Conservation (phyloP, 768 basidiomycete species). For the Termitomyces sp. region DNA sequence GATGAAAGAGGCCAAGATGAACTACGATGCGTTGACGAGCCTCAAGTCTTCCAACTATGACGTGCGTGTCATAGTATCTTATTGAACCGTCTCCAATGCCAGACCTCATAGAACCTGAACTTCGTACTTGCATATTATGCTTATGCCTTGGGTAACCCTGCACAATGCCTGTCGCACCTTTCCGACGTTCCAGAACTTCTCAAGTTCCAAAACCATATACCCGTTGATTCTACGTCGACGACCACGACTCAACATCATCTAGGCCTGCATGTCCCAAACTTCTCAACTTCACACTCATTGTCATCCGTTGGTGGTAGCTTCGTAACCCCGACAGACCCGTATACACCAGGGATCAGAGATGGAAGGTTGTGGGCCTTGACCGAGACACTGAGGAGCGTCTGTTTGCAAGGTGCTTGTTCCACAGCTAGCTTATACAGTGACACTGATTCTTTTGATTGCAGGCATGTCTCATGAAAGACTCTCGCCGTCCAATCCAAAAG, state of each 20-base stretch:
- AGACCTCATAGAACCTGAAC: constrained; percentile 48
- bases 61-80: constrained; percentile 33
- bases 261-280: constrained; percentile 28
- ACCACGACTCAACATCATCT: constrained; percentile 13
- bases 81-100: not conserved
- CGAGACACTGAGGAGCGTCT: constrained; percentile 71
- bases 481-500: constrained; percentile 36
- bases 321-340: constrained; percentile 32
- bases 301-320: constrained; percentile 48
- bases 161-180: constrained; percentile 55
- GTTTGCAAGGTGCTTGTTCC: constrained; percentile 60
- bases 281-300: constrained; percentile 31
- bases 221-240: constrained; percentile 27
- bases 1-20: constrained; percentile 47
- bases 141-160: constrained; percentile 65
- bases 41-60: constrained; percentile 47
- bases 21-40: constrained; percentile 49
- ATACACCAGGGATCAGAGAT: constrained; percentile 53
- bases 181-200: constrained; percentile 46
- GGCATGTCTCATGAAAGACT: constrained; percentile 75
- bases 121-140: constrained; percentile 75
- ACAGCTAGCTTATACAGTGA: not conserved
- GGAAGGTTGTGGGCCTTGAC: constrained; percentile 68
- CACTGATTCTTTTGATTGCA: constrained; percentile 20
- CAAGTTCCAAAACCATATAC: constrained; percentile 50